Evolutionary conservation across 805 yeast species (phyloP), one percentile per base, ranked within the genome.

Genomic region (Blastobotrys peoriensis): DNA sequence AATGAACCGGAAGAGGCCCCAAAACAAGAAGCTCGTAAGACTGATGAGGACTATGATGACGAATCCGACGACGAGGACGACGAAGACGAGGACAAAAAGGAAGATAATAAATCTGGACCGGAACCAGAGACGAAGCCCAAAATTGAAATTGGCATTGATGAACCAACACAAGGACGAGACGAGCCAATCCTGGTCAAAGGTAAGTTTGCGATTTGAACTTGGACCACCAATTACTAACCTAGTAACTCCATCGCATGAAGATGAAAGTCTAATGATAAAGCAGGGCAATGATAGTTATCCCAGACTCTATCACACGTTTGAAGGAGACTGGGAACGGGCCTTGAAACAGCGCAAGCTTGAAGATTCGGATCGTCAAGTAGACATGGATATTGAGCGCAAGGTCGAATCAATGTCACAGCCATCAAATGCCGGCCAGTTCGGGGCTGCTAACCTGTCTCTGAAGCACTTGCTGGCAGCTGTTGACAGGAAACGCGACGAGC

Each of bases 391-490:
- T 41, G 43, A 37, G 10, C 22, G 33, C 17, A 28, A 38, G 23
- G 20, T 21, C 5, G 48, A 33, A 21, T n/a, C 19, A 15, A 30
- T 16, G 39, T 35, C 30, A 4, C 44, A 21, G 28, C 44, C 37
- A 45, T 38, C 53, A 40, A 34, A 60, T 9, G 59, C 71, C 4
- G 76, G 74, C 47, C 69, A 71, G 45, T 64, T 78, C 43, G 91
- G 91, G 3, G 87, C 89, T 3, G 89, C 87, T 1, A 83, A 80
- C 53, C 64, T 83, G 30, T 80, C 88, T 3, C 68, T 93, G 41
- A 86, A 88, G 58, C 89, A 94, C 61, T 71, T 93, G 40, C 68
- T 93, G 23, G 76, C 78, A 5, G 76, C 83, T 1, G 87, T 93
- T 44, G 96, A 87, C 51, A 78, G 75, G 20, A 79, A 83, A 47